Base-by-base conservation (phyloP, 2,329 filamentous ascomycete genomes). In the Coleophoma crateriformis region DNA sequence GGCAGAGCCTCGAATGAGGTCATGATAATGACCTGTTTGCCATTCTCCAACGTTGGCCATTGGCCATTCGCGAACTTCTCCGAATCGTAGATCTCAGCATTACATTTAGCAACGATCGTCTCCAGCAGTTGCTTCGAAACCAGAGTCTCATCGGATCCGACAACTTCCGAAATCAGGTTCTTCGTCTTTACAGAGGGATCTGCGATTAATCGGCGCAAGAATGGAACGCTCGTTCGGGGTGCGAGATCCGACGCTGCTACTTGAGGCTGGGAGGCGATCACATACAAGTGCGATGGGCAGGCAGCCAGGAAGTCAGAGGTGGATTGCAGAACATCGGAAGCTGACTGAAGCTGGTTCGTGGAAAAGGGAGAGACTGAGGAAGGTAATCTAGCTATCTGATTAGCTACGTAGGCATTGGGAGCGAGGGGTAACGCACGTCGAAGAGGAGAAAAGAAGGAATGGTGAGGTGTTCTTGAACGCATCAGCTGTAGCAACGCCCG, bases 391-490 rank as follows among this genome's bases (percentile, higher is more conserved):
- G 39, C 35, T 17, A 38, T 27, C n/a, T 19, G 27, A 37, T 46
- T 46, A 49, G 42, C 43, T 45, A 42, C 20, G 34, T 8, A 11
- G 12, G 20, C 12, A 56, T 58, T 22, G 32, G n/a, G 43, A 27
- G 11, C 42, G 45, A 48, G 13, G 39, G 40, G 45, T 50, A 44
- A 53, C 60, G 32, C 58, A 64, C 60, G 50, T 48, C 7, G 57
- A 59, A n/a, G 58, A 92, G 33, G 92, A 96, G 67, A 95, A 85
- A 58, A 96, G 73, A 65, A 96, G 79, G 69, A 96, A 94, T 15
- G 94, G 92, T 48, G 89, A 91, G 2, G 91, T 90, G 69, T 96
- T 86, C 55, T 81, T 83, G 67, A 96, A 94, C 22, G 89, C 91
- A 54, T 82, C 73, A 41, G 77, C 82, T 20, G 76, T 75, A 52